These are phyloP conservation scores for Castanea crenata DNA, from an alignment of 306 rosid species.

Conservation along the genomic window DNA sequence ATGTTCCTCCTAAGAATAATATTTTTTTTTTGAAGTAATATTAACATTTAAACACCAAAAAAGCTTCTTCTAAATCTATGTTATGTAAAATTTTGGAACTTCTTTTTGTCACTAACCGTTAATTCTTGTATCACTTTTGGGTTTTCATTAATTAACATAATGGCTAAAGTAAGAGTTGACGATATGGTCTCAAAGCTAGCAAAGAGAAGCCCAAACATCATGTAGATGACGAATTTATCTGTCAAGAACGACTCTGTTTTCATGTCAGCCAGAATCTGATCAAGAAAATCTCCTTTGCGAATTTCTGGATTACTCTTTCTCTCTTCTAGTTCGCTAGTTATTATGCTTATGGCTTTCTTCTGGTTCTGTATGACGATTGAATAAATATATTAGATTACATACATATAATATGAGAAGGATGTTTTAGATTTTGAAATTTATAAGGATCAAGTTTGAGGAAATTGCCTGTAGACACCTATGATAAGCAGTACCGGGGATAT, in stretches of 20 bases:
- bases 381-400: neutral
- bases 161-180: neutral
- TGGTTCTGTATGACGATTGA: neutral
- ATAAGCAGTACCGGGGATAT: constrained; percentile 41
- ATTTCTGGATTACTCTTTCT: constrained; percentile 19
- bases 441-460: neutral
- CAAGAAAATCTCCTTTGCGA: constrained; percentile 29
- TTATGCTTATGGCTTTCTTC: constrained; percentile 22
- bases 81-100: neutral
- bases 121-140: neutral
- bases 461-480: constrained; percentile 29
- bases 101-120: neutral
- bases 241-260: constrained; percentile 9
- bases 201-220: constrained; percentile 23
- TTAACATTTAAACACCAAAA: neutral
- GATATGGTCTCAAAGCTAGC: constrained; percentile 1
- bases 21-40: neutral
- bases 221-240: constrained; percentile 20
- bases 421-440: no score
- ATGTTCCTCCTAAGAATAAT: no score
- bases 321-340: constrained; percentile 28
- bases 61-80: neutral
- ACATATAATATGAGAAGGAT: neutral
- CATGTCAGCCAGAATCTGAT: constrained; percentile 21
- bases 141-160: neutral